These are phyloP conservation scores for Malus orientalis DNA, from an alignment of 306 rosid species.

Conservation along the genomic window DNA sequence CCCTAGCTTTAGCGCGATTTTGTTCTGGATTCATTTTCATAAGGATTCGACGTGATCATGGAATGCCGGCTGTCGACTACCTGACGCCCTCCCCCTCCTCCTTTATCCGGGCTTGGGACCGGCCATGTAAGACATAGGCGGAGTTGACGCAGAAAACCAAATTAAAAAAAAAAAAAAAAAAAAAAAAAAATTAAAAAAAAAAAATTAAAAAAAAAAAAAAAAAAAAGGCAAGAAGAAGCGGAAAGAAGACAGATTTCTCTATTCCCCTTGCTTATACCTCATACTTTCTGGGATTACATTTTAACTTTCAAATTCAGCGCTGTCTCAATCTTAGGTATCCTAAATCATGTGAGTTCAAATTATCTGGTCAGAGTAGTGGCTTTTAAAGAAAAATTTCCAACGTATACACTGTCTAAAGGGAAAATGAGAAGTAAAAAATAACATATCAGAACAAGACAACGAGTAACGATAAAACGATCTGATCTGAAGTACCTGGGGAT, in stretches of 20 bases:
- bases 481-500: conserved; percentile 66
- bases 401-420: neutral
- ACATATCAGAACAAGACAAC: neutral
- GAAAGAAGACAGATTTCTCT: neutral
- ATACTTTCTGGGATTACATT: neutral
- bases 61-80: too few relatives aligned
- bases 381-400: neutral
- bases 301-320: neutral
- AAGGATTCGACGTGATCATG: too few relatives aligned
- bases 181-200: too few relatives aligned
- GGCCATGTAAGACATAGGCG: too few relatives aligned
- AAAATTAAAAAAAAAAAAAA: too few relatives aligned
- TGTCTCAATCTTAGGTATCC: neutral
- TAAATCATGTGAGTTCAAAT: neutral
- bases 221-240: neutral
- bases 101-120: too few relatives aligned
- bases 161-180: too few relatives aligned
- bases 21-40: too few relatives aligned
- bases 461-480: neutral
- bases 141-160: too few relatives aligned
- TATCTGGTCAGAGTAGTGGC: neutral
- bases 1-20: too few relatives aligned
- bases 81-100: too few relatives aligned
- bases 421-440: neutral
- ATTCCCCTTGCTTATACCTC: neutral